Percentiles rank a stretch among this genome's conserved stretches.
These are phyloP conservation scores for Neonectria coccinea DNA, from an alignment of 2,329 filamentous ascomycete genomes.

Conservation along the genomic window DNA sequence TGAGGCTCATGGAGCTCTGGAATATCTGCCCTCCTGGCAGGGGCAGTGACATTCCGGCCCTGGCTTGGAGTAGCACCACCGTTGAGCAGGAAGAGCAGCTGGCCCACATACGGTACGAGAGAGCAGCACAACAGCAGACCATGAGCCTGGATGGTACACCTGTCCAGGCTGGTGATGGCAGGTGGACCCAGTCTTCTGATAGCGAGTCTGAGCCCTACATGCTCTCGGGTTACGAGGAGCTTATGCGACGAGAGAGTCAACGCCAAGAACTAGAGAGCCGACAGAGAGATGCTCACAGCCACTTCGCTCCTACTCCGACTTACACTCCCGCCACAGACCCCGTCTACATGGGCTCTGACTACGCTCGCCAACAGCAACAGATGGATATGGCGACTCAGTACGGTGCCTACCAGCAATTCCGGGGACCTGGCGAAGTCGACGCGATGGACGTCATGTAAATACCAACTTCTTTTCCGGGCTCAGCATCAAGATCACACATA, in stretches of 20 bases:
- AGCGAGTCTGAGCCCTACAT: constrained; percentile 83
- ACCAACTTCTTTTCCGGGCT: constrained; percentile 17
- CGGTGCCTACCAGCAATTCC: constrained; percentile 67
- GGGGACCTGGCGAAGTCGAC: constrained; percentile 59
- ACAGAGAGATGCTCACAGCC: constrained; percentile 57
- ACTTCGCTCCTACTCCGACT: constrained; percentile 56
- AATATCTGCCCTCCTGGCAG: constrained; percentile 79
- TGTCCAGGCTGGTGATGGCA: constrained; percentile 64
- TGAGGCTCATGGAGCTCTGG: constrained; percentile 86
- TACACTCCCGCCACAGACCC: constrained; percentile 74
- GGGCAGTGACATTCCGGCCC: constrained; percentile 63
- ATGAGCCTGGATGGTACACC: constrained; percentile 68
- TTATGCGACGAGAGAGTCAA: constrained; percentile 74
- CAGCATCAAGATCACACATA: constrained; percentile 35
- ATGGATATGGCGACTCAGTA: constrained; percentile 77
- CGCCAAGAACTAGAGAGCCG: constrained; percentile 48
- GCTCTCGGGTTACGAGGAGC: constrained; percentile 79
- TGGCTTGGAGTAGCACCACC: constrained; percentile 65
- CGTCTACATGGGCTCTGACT: constrained; percentile 68
- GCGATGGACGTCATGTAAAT: constrained; percentile 60
- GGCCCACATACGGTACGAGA: constrained; percentile 69
- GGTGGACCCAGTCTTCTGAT: constrained; percentile 59
- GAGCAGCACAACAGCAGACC: constrained; percentile 55
- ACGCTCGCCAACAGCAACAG: constrained; percentile 62
- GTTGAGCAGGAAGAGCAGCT: constrained; percentile 70